A percentile compares a stretch with the other conserved stretches of the same genome.
Conservation (phyloP, 1,284 basidiomycete species). For the Pseudozyma hubeiensis region DNA sequence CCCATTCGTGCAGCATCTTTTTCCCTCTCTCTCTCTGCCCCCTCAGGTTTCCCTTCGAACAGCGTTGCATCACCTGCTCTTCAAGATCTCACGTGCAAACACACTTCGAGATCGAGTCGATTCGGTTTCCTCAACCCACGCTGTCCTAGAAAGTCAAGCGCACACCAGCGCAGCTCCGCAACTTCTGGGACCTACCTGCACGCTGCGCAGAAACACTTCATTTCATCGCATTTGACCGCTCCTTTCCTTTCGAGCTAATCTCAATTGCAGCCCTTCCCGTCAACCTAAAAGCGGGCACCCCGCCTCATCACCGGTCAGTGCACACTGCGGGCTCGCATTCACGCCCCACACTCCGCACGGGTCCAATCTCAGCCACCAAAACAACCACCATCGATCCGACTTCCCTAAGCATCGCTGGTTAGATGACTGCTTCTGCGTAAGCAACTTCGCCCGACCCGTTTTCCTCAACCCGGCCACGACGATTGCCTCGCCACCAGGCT, state of each 20-base stretch:
- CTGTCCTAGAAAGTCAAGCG: not conserved
- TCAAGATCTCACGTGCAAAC: no score
- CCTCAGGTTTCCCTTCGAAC: no score
- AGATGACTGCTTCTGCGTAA: conserved; percentile 5
- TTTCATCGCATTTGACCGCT: conserved; percentile 1
- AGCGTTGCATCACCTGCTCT: no score
- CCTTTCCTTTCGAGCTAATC: not conserved
- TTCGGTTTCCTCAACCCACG: no score
- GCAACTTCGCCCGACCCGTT: not conserved
- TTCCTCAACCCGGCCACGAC: conserved; percentile 1
- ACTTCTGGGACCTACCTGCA: conserved; percentile 1
- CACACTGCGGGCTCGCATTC: not conserved
- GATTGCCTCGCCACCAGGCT: not conserved
- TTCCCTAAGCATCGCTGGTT: not conserved
- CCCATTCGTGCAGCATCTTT: no score
- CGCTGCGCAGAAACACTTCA: conserved; percentile 30
- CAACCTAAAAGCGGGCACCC: no score
- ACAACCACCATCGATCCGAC: no score
- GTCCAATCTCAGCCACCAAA: no score
- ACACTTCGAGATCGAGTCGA: no score
- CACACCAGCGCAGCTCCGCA: conserved; percentile 11
- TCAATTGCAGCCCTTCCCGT: no score
- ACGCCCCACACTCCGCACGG: not conserved
- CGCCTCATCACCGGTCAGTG: no score
- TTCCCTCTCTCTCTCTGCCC: no score